These are phyloP conservation scores for Serendipita sp. DNA, from an alignment of 768 basidiomycete genomes.

Conservation along the genomic window DNA sequence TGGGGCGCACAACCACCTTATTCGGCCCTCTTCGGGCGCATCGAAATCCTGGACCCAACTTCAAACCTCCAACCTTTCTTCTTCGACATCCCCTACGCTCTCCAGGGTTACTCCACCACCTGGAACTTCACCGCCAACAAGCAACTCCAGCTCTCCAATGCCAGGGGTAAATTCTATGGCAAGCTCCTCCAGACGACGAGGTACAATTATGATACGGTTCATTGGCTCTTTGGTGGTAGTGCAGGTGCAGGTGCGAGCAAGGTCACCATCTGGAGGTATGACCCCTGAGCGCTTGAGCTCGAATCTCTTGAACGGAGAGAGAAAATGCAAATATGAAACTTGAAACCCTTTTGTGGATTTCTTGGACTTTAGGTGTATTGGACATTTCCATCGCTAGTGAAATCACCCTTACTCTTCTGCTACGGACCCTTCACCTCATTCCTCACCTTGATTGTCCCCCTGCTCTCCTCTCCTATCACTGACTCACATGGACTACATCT, in stretches of 20 bases:
- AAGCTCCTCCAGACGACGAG: not conserved
- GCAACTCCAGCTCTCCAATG: not conserved
- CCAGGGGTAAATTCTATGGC: not conserved
- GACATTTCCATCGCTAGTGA: no score
- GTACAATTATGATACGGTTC: not conserved
- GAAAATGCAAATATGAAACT: not conserved
- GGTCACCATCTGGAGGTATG: not conserved
- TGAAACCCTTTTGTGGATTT: not conserved
- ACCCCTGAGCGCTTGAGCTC: not conserved
- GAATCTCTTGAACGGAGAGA: not conserved
- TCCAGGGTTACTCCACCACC: not conserved
- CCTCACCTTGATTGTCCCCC: not conserved
- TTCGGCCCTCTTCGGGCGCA: not conserved
- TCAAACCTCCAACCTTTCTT: not conserved
- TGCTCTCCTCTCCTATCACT: no score
- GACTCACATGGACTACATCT: not conserved
- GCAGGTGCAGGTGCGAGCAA: not conserved
- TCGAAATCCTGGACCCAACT: not conserved
- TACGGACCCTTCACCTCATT: not conserved
- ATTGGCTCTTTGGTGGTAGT: not conserved
- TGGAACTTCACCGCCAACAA: constrained; percentile 1
- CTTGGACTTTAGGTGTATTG: not conserved
- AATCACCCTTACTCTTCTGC: no score
- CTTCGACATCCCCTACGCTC: constrained; percentile 1
- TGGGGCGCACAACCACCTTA: not conserved